phyloP scores from a whole-genome alignment of 2,329 filamentous ascomycete species.

The Paecilomyces niveus region DNA sequence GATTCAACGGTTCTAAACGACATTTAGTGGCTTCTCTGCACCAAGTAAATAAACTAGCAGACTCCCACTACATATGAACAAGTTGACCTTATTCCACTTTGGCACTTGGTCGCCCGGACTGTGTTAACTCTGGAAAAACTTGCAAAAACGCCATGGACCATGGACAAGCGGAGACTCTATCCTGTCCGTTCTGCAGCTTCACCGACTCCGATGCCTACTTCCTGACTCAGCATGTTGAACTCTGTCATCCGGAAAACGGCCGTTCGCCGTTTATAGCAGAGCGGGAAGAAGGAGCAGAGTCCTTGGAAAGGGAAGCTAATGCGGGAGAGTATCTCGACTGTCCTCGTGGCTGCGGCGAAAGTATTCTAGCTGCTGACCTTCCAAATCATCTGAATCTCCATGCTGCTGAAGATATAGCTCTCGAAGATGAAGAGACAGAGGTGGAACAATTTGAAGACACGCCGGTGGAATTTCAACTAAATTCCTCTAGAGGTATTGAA shows the following conservation, averaged over 20 bases:
- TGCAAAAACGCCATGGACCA: constrained; percentile 11
- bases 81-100: background rate
- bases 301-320: background rate
- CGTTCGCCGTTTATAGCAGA: constrained; percentile 17
- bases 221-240: constrained; percentile 38
- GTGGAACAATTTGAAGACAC: constrained; percentile 1
- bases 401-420: constrained; percentile 39
- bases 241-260: constrained; percentile 36
- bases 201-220: constrained; percentile 31
- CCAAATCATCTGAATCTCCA: constrained; percentile 56
- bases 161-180: constrained; percentile 9
- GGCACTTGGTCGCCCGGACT: background rate
- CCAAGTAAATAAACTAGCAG: background rate
- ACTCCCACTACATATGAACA: background rate
- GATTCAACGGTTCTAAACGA: background rate
- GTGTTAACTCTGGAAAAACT: background rate
- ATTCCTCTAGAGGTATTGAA: background rate
- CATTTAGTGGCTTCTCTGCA: background rate
- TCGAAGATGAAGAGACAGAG: constrained; percentile 28
- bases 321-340: constrained; percentile 44
- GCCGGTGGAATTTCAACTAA: background rate
- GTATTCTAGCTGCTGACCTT: constrained; percentile 46
- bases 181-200: constrained; percentile 42
- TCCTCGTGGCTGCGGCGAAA: constrained; percentile 54
- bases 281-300: constrained; percentile 5